phyloP scores from a whole-genome alignment of 2,329 filamentous ascomycete genomes.

The Grosmannia penicillata region DNA sequence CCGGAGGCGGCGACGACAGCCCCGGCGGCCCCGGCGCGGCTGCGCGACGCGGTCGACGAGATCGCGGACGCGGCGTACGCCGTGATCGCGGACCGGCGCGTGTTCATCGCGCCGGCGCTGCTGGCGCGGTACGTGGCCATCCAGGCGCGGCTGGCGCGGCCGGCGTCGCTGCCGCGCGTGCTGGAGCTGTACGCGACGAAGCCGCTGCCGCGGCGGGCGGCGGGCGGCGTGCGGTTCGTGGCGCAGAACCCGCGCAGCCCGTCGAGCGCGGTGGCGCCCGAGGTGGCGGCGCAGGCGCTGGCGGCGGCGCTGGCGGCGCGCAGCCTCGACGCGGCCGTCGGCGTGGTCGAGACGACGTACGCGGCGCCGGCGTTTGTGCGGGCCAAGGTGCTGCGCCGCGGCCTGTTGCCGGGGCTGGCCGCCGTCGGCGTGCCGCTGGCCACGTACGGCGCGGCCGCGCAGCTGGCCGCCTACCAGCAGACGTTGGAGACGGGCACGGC shows the following conservation, averaged over 20 bases:
- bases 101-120: conserved; percentile 64
- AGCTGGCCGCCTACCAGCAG: conserved; percentile 50
- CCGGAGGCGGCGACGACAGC: not conserved
- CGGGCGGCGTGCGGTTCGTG: conserved; percentile 43
- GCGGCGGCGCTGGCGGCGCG: conserved; percentile 65
- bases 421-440: conserved; percentile 46
- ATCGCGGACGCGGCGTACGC: conserved; percentile 49
- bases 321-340: conserved; percentile 63
- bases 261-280: conserved; percentile 56
- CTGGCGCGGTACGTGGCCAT: conserved; percentile 63
- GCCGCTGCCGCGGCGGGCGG: conserved; percentile 40
- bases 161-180: conserved; percentile 63
- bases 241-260: conserved; percentile 52
- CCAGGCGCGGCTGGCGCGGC: conserved; percentile 57
- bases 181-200: conserved; percentile 78
- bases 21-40: not conserved
- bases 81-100: conserved; percentile 57
- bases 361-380: conserved; percentile 50
- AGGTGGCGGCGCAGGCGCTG: conserved; percentile 58
- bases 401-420: conserved; percentile 42
- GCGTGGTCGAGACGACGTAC: conserved; percentile 58
- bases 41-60: conserved; percentile 31
- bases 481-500: conserved; percentile 65
- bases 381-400: conserved; percentile 51
- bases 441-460: conserved; percentile 55